Conservation (phyloP, 2,329 filamentous ascomycete genomes). For the Capronia epimyces region DNA sequence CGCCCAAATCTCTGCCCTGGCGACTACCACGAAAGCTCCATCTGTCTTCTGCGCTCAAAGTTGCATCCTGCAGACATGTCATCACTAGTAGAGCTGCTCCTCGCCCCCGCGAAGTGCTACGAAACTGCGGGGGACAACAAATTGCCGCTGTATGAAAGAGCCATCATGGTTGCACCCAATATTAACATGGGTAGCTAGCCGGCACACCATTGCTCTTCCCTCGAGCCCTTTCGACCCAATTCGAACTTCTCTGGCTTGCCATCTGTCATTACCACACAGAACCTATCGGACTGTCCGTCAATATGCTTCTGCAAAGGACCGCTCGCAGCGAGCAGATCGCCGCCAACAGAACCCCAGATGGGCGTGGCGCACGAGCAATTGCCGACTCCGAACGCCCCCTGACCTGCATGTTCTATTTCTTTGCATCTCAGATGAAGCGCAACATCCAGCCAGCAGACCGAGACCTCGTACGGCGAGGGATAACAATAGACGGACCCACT, state of each 20-base stretch:
- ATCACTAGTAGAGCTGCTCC: too few species aligned
- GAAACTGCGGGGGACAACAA: too few species aligned
- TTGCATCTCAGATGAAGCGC: conserved; percentile 30
- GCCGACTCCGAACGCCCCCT: conserved; percentile 17
- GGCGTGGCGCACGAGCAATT: background rate
- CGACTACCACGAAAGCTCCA: too few species aligned
- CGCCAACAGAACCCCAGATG: background rate
- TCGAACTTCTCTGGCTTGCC: background rate
- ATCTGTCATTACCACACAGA: background rate
- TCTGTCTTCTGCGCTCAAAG: too few species aligned
- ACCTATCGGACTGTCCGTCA: background rate
- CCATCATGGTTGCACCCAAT: too few species aligned
- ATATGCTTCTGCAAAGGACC: conserved; percentile 14
- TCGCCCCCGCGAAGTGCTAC: too few species aligned
- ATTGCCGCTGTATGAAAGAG: too few species aligned
- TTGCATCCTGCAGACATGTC: too few species aligned
- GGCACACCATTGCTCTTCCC: too few species aligned
- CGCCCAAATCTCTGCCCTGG: too few species aligned
- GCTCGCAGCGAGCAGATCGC: conserved; percentile 4
- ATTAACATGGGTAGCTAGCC: too few species aligned
- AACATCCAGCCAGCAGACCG: conserved; percentile 26
- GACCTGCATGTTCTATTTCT: conserved; percentile 32
- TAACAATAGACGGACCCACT: conserved; percentile 9
- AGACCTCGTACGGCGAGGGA: conserved; percentile 16
- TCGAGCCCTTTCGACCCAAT: too few species aligned